Evolutionary conservation across 2,329 filamentous ascomycete genomes (phyloP), one percentile per base, ranked within the genome.

Genomic region (Teratosphaeria viscida): DNA sequence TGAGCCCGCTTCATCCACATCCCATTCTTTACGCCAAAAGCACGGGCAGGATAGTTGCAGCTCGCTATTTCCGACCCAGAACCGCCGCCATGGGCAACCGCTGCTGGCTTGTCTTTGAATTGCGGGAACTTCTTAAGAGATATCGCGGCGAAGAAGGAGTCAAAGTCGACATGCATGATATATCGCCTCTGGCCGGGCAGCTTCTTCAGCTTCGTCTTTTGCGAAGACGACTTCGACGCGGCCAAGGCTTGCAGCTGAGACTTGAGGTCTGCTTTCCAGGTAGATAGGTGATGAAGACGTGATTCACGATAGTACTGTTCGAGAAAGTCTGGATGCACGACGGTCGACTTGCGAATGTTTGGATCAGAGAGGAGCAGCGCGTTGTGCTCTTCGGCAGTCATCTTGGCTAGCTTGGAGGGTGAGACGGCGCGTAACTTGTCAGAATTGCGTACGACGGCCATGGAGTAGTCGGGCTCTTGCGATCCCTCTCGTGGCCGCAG

Each of bases 1-100:
- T 87, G 79, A 0, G 94, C 94, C 37, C 82, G 81, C 71, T 92
- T 95, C 92, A 99, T 97, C 94, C 95, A 99, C 94, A 97, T 99
- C 43, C 95, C 95, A 66, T 99, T 99, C 71, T 92, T 96, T 58
- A 99, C 81, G 1, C 92, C 92, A 66, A 86, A 94, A 35, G 83
- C 81, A 43, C 94, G 85, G 6, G 95, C 94, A 23, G 88, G 85
- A 71, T 99, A 99, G 68, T 99, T 99, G 75, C 94, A 99, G 64
- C 92, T 96, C 26, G 94, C 94, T 68, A 99, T 97, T 71, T 99
- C 94, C 0, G 92, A 96, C 0, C 90, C 90, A 27, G 83, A 84
- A 0, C 92, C 92, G 53, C 82, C 82, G 4, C 92, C 88, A 70
- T 99, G 94, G 3, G 94, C 92, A 37, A 99, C 89, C 0, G 89